Evolutionary conservation across 2,329 filamentous ascomycete species (phyloP), one percentile per base, ranked within the genome.

Genomic region (Tolypocladium ovalisporum): DNA sequence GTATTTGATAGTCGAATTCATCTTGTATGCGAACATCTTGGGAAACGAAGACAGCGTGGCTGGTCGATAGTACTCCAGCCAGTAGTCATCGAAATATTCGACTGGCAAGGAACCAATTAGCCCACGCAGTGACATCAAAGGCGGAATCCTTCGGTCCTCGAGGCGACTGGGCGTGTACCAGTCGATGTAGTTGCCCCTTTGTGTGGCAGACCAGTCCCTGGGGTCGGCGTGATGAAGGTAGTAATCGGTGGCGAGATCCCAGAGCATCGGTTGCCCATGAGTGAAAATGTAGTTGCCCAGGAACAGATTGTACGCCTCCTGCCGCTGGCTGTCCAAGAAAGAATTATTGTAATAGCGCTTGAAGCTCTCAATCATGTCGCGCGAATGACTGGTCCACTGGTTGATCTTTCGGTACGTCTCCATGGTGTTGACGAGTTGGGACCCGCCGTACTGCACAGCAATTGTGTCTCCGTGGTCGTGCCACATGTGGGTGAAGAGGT

Each of bases 301-400:
- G 67, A 99, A 99, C 12, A 99, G 78, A 64, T 99, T 99, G 72
- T 97, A 97, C 0, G 94, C 94, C 72, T 99, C 94, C 72, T 99
- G 94, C 36, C 94, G 85, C 69, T 99, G 94, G n/a, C 88, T 92
- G 70, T 99, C 94, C 10, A 99, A 81, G 70, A 99, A 99, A 0
- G 93, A 96, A 68, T 99, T 99, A 74, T 97, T 96, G 72, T 99
- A 99, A 71, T 97, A 99, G 34, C 94, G 84, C 71, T 97, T 99
- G 77, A 99, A 97, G 70, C 90, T 96, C 74, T 99, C 94, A 27
- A 99, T 92, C 93, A 99, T 97, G 71, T 99, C 94, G 63, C 94
- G 83, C 2, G 93, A 97, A 70, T 96, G 91, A 65, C 90, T 96
- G 29, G 91, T 96, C 94, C 94, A 99, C 70, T 97, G 93, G 64